Evolutionary conservation across 371 early-diverging fungal species (phyloP).

Genomic region (Apophysomyces elegans): DNA sequence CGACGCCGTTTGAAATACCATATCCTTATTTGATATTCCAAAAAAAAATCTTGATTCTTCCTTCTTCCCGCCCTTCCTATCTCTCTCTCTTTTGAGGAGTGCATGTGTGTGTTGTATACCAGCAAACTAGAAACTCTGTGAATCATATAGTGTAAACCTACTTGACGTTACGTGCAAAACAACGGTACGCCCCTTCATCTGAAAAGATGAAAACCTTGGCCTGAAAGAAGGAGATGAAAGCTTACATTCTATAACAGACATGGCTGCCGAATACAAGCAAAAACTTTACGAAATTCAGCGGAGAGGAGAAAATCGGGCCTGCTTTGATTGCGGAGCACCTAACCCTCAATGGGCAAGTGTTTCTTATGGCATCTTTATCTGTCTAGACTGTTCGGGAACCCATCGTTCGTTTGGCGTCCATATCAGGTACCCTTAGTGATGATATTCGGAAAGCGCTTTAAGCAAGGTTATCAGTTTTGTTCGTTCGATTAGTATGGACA

Average conservation of each 20-base stretch:
- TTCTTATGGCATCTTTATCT: conserved; percentile 96
- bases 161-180: neutral
- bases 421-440: conserved; percentile 58
- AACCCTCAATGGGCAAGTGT: conserved; percentile 96
- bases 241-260: conserved; percentile 14
- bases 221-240: neutral
- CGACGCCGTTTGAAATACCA: too few species aligned
- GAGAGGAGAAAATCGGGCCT: conserved; percentile 72
- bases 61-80: neutral
- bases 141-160: neutral
- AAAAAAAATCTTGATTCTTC: too few species aligned
- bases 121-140: neutral
- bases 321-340: conserved; percentile 85
- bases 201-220: neutral
- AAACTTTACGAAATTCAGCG: conserved; percentile 73
- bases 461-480: conserved; percentile 76
- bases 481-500: conserved; percentile 98
- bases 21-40: neutral
- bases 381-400: conserved; percentile 94
- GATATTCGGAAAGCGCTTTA: neutral
- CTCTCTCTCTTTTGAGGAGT: neutral
- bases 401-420: conserved; percentile 96
- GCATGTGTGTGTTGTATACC: neutral
- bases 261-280: conserved; percentile 67
- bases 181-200: conserved; percentile 1